phyloP scores from a whole-genome alignment of 2,329 filamentous ascomycete genomes.

The Alternaria rosae region DNA sequence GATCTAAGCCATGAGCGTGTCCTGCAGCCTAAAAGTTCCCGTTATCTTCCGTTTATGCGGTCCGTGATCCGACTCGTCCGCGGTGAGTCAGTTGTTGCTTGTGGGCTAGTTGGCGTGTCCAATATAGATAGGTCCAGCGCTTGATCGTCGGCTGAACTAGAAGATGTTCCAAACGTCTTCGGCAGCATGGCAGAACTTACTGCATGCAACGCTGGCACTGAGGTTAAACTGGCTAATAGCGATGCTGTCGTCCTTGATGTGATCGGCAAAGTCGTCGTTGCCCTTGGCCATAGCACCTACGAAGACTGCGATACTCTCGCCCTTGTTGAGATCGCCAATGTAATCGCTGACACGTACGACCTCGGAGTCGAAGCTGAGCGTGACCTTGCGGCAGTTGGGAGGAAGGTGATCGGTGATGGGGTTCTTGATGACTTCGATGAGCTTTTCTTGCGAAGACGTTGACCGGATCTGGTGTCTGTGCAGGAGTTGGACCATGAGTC shows the following conservation, averaged over 20 bases:
- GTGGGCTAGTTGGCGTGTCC: constrained; percentile 36
- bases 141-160: constrained; percentile 56
- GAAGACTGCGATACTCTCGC: constrained; percentile 97
- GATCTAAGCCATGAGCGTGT: constrained; percentile 62
- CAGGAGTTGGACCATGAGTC: constrained; percentile 96
- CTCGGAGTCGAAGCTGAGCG: constrained; percentile 89
- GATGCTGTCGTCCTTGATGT: constrained; percentile 94
- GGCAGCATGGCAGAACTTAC: constrained; percentile 98
- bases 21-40: constrained; percentile 39
- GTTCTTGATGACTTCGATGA: constrained; percentile 96
- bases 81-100: constrained; percentile 31
- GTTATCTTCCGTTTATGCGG: constrained; percentile 32
- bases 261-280: constrained; percentile 91
- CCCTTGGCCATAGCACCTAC: constrained; percentile 99
- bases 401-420: constrained; percentile 97
- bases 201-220: constrained; percentile 96
- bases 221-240: constrained; percentile 98
- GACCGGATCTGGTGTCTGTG: constrained; percentile 96
- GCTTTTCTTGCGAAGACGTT: constrained; percentile 95
- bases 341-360: constrained; percentile 90
- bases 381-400: constrained; percentile 97
- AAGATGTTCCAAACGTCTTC: constrained; percentile 96
- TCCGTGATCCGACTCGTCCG: constrained; percentile 21
- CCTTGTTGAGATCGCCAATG: constrained; percentile 76
- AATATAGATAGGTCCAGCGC: constrained; percentile 31